These are phyloP conservation scores for Adenanthera pavonina DNA, from an alignment of 306 rosid species.

Conservation along the genomic window DNA sequence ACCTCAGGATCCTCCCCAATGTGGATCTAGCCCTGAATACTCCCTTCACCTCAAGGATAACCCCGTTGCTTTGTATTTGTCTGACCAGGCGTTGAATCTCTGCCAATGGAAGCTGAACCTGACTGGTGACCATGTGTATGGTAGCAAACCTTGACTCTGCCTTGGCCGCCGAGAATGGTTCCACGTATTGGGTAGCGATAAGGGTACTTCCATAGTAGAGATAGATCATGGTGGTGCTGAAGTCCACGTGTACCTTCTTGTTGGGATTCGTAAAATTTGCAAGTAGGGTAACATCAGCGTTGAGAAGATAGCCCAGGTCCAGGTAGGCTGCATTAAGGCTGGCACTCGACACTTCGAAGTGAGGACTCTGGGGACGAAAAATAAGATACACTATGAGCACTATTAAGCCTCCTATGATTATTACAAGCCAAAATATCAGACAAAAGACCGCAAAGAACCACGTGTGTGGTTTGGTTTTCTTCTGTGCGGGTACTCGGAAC, in stretches of 20 bases:
- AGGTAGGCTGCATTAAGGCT: constrained; percentile 86
- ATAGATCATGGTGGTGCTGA: constrained; percentile 64
- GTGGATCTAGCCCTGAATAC: constrained; percentile 70
- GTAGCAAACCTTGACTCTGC: constrained; percentile 54
- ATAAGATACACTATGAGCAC: constrained; percentile 83
- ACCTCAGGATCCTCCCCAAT: constrained; percentile 68
- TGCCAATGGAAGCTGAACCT: constrained; percentile 64
- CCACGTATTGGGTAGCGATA: constrained; percentile 65
- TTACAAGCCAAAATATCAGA: constrained; percentile 73
- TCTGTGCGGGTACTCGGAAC: constrained; percentile 27
- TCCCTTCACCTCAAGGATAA: constrained; percentile 63
- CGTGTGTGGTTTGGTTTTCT: constrained; percentile 44
- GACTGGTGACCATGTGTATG: constrained; percentile 75
- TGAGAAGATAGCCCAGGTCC: constrained; percentile 85
- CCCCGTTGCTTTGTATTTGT: constrained; percentile 68
- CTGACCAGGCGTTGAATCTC: constrained; percentile 61
- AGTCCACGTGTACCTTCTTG: constrained; percentile 79
- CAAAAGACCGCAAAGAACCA: constrained; percentile 75
- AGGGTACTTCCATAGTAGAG: constrained; percentile 73
- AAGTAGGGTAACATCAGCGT: constrained; percentile 80
- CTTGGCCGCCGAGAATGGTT: constrained; percentile 74
- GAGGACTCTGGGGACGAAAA: constrained; percentile 80
- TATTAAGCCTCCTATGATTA: constrained; percentile 75
- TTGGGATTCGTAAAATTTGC: constrained; percentile 93
- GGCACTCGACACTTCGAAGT: constrained; percentile 66